phyloP scores from a whole-genome alignment of 2,329 filamentous ascomycete species.

The Tolypocladium cylindrosporum region DNA sequence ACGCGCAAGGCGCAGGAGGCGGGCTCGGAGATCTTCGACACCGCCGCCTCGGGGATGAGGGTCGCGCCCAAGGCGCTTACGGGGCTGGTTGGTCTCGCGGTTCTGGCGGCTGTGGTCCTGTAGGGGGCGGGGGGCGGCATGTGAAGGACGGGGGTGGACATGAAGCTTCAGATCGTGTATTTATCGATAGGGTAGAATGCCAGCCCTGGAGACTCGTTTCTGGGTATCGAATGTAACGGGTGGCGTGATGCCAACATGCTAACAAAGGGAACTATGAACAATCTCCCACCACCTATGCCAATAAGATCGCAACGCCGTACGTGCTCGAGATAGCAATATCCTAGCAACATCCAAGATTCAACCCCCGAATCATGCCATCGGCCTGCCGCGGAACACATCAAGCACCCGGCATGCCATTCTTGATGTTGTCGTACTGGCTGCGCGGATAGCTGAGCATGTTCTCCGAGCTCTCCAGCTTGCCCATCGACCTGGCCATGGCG shows the following conservation, averaged over 20 bases:
- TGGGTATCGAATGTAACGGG: background rate
- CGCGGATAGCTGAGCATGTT: slow-evolving; percentile 47
- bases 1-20: background rate
- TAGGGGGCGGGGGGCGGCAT: background rate
- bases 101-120: background rate
- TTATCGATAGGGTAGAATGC: background rate
- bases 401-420: slow-evolving; percentile 11
- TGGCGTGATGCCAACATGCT: background rate
- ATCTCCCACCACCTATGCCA: background rate
- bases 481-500: slow-evolving; percentile 35
- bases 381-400: background rate
- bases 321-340: background rate
- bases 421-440: slow-evolving; percentile 50
- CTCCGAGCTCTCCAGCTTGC: slow-evolving; percentile 32
- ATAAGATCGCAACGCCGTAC: background rate
- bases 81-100: background rate
- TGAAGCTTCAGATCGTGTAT: background rate
- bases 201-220: background rate
- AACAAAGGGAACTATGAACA: background rate
- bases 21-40: background rate
- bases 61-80: background rate
- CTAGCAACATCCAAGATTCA: background rate
- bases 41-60: background rate
- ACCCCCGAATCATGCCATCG: background rate
- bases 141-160: background rate